phyloP scores from a whole-genome alignment of 208 protist genomes.

The Trypanosoma scelopori region DNA sequence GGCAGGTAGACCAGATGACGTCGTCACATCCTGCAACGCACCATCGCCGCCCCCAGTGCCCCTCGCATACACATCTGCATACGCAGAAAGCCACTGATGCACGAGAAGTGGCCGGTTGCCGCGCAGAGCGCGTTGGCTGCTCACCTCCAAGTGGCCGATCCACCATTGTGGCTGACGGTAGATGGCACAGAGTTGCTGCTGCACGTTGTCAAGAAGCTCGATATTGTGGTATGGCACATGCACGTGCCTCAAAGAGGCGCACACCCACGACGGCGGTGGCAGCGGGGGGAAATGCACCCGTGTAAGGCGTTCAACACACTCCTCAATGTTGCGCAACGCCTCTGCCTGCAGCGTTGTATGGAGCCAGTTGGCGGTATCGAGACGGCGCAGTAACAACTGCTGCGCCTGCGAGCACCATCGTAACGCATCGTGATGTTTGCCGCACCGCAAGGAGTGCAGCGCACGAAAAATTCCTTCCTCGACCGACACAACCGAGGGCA shows the following conservation, averaged over 20 bases:
- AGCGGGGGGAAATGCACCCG: not conserved
- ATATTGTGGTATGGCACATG: slow-evolving; percentile 22
- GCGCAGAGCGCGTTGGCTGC: slow-evolving; percentile 24
- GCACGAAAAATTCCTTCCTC: slow-evolving; percentile 32
- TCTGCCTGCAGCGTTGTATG: slow-evolving; percentile 42
- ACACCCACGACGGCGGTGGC: slow-evolving; percentile 18
- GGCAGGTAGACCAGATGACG: slow-evolving; percentile 10
- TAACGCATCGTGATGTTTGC: slow-evolving; percentile 14
- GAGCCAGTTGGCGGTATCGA: slow-evolving; percentile 44
- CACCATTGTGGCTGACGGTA: slow-evolving; percentile 29
- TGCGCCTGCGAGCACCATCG: slow-evolving; percentile 32
- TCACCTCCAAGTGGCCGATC: slow-evolving; percentile 22
- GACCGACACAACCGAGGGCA: slow-evolving; percentile 28
- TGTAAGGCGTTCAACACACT: slow-evolving; percentile 24
- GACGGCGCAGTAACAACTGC: slow-evolving; percentile 24
- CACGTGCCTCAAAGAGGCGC: slow-evolving; percentile 7
- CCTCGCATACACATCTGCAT: not conserved
- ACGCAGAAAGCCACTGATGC: slow-evolving; percentile 30
- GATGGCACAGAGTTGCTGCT: slow-evolving; percentile 20
- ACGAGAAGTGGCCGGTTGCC: slow-evolving; percentile 17
- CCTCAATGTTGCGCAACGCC: slow-evolving; percentile 48
- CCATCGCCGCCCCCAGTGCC: not conserved
- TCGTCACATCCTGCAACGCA: not conserved
- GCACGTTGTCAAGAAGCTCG: slow-evolving; percentile 26
- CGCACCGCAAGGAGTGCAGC: slow-evolving; percentile 9